These are phyloP conservation scores for Septoria linicola DNA, from an alignment of 2,329 filamentous ascomycete species.

Conservation along the genomic window DNA sequence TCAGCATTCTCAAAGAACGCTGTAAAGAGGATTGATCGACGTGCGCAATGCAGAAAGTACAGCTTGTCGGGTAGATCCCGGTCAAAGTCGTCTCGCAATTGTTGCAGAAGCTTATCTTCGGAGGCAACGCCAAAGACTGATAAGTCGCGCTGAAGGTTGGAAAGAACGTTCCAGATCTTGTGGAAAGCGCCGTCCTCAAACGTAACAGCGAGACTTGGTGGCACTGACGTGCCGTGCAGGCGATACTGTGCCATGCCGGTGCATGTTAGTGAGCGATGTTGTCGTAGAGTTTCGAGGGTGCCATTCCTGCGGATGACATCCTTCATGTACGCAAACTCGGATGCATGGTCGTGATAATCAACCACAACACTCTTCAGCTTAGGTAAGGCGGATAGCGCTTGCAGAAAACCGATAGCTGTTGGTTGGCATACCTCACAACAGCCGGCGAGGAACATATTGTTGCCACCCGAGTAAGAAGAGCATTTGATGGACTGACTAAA, in stretches of 20 bases:
- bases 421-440: conserved; percentile 25
- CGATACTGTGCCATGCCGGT: conserved; percentile 14
- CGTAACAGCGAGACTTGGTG: conserved; percentile 9
- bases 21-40: no score
- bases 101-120: conserved; percentile 9
- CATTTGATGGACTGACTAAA: conserved; percentile 26
- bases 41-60: no score
- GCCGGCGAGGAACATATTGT: conserved; percentile 20
- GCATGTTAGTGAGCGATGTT: conserved; percentile 14
- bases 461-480: conserved; percentile 22
- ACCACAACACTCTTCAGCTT: conserved; percentile 17
- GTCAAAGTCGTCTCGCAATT: conserved; percentile 15
- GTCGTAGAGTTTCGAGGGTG: conserved; percentile 10
- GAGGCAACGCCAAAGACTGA: conserved; percentile 4
- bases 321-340: conserved; percentile 24
- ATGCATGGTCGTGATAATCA: conserved; percentile 20
- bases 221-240: conserved; percentile 11
- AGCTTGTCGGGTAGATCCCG: conserved; percentile 19
- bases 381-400: conserved; percentile 13
- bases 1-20: no score
- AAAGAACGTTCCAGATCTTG: conserved; percentile 11
- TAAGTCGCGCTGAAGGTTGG: neutral
- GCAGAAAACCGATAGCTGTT: conserved; percentile 20
- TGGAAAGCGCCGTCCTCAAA: conserved; percentile 15
- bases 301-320: conserved; percentile 18